A percentile compares a stretch with the other conserved stretches of the same genome.
Evolutionary conservation across 2,329 filamentous ascomycete species (phyloP).

Genomic region (Elsinoe ampelina): DNA sequence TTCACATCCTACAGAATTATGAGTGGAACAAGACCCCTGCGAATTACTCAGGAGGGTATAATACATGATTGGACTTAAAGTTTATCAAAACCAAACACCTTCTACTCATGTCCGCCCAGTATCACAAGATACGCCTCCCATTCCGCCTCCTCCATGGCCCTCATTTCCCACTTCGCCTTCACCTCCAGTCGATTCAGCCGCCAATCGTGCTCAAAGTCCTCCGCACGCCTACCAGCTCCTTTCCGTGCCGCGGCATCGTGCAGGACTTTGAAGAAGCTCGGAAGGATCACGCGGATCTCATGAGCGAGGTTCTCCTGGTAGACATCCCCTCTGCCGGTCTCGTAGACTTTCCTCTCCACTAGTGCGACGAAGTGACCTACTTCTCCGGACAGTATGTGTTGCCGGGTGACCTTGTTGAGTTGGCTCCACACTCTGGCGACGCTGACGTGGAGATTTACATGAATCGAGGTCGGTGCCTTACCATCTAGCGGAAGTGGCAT

Average conservation of each 20-base stretch:
- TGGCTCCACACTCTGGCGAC: neutral
- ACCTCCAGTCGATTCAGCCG: neutral
- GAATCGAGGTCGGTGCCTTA: neutral
- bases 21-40: too few relatives aligned
- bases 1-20: too few relatives aligned
- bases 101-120: too few relatives aligned
- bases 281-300: neutral
- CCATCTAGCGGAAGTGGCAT: neutral
- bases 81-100: too few relatives aligned
- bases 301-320: neutral
- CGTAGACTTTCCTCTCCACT: neutral
- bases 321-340: neutral
- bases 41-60: too few relatives aligned
- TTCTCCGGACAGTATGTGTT: neutral
- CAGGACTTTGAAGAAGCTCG: neutral
- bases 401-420: neutral
- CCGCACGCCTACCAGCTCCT: neutral
- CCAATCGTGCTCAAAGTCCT: neutral
- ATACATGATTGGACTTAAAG: too few relatives aligned
- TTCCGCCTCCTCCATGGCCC: neutral
- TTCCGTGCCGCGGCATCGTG: neutral
- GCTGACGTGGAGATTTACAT: neutral
- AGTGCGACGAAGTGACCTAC: neutral
- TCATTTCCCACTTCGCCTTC: neutral
- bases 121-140: too few relatives aligned